phyloP scores from a whole-genome alignment of 176 grass and related monocot species.

The Oryza australiensis region DNA sequence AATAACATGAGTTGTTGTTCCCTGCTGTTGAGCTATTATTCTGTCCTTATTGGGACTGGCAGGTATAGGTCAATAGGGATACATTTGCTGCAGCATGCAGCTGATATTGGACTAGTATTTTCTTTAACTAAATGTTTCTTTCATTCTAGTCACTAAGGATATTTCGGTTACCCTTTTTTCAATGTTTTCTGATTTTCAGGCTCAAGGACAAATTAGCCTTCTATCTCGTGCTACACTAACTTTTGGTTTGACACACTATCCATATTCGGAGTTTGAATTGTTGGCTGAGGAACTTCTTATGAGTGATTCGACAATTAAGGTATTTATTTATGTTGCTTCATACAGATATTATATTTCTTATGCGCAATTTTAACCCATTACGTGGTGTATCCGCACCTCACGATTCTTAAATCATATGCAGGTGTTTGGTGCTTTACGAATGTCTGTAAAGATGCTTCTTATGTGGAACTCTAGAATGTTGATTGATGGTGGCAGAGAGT shows the following conservation, averaged over 20 bases:
- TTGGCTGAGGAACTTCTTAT: slow-evolving; percentile 99
- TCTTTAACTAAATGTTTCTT: slow-evolving; percentile 30
- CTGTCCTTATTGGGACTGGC: slow-evolving; percentile 17
- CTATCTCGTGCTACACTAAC: slow-evolving; percentile 64
- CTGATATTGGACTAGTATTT: neutral
- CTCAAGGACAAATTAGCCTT: slow-evolving; percentile 84
- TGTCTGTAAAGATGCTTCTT: slow-evolving; percentile 99
- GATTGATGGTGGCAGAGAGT: slow-evolving; percentile 71
- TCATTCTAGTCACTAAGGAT: neutral
- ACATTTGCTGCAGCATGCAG: neutral
- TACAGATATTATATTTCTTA: slow-evolving; percentile 13
- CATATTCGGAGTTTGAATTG: slow-evolving; percentile 91
- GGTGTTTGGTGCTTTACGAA: slow-evolving; percentile 92
- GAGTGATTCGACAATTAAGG: slow-evolving; percentile 93
- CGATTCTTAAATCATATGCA: slow-evolving; percentile 40
- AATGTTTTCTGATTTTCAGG: slow-evolving; percentile 55
- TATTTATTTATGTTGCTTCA: slow-evolving; percentile 42
- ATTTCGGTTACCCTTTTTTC: neutral
- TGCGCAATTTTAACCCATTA: slow-evolving; percentile 6
- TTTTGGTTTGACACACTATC: slow-evolving; percentile 91
- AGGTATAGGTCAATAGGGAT: neutral
- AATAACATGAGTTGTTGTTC: neutral
- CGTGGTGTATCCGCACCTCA: slow-evolving; percentile 18
- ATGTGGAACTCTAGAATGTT: slow-evolving; percentile 94
- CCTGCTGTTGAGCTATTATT: neutral